phyloP scores from a whole-genome alignment of 208 protist species.

The Trypanosoma rangeli region DNA sequence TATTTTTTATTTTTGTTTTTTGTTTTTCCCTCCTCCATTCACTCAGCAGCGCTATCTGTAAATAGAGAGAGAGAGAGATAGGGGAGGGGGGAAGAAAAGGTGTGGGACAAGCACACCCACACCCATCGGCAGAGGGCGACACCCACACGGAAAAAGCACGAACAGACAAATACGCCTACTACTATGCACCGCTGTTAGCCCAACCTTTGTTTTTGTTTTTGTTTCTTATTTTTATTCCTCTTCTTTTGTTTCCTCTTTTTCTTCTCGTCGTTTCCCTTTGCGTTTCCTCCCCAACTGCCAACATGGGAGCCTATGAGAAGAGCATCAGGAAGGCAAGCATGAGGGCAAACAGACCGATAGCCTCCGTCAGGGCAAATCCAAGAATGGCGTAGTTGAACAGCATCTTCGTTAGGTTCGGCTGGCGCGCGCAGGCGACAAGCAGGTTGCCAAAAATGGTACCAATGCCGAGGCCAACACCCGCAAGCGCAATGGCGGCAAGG shows the following conservation, averaged over 20 bases:
- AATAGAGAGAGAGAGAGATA: too few species aligned
- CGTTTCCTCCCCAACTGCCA: not conserved
- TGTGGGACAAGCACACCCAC: too few species aligned
- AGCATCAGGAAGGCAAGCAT: slow-evolving; percentile 84
- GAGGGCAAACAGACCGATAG: slow-evolving; percentile 74
- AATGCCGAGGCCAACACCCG: slow-evolving; percentile 77
- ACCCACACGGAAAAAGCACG: too few species aligned
- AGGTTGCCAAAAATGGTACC: slow-evolving; percentile 70
- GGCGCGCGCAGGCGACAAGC: slow-evolving; percentile 65
- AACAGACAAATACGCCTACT: too few species aligned
- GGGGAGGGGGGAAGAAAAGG: too few species aligned
- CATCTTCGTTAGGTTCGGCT: slow-evolving; percentile 77
- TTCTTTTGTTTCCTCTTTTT: not conserved
- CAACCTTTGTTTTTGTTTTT: not conserved
- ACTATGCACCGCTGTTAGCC: too few species aligned
- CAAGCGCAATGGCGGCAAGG: slow-evolving; percentile 66
- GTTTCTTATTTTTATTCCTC: not conserved
- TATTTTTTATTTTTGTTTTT: not conserved
- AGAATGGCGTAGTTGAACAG: slow-evolving; percentile 85
- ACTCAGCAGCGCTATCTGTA: not conserved
- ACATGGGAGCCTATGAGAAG: slow-evolving; percentile 52
- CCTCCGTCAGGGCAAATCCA: slow-evolving; percentile 78
- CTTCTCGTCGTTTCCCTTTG: not conserved
- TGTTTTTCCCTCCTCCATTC: not conserved
- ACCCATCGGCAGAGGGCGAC: too few species aligned